A percentile compares a stretch with the other conserved stretches of the same genome.
phyloP scores from a whole-genome alignment of 2,329 filamentous ascomycete species.

The Xylaria polymorpha region DNA sequence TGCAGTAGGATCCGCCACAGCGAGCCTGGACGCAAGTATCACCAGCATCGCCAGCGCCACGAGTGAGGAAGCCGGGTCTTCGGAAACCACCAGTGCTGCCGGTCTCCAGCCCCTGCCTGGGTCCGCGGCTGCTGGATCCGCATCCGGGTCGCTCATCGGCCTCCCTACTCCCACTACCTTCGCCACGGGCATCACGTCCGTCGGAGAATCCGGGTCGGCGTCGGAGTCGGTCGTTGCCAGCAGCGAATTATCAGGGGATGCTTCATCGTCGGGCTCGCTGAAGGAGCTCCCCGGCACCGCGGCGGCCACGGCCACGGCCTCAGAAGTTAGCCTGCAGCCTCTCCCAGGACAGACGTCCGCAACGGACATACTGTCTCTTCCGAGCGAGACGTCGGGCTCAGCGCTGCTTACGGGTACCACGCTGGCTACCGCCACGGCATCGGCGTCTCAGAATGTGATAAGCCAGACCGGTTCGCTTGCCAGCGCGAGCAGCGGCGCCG shows the following conservation, averaged over 20 bases:
- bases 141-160: constrained; percentile 21
- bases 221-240: neutral
- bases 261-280: constrained; percentile 17
- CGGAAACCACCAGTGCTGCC: constrained; percentile 8
- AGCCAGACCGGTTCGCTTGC: constrained; percentile 27
- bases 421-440: neutral
- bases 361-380: constrained; percentile 16
- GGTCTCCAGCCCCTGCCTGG: constrained; percentile 31
- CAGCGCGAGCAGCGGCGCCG: constrained; percentile 17
- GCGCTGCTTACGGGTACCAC: neutral
- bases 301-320: constrained; percentile 5
- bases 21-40: neutral
- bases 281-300: constrained; percentile 16
- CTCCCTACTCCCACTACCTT: constrained; percentile 26
- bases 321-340: constrained; percentile 14
- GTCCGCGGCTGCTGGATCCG: neutral
- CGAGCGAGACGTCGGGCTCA: neutral
- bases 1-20: neutral
- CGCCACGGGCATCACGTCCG: constrained; percentile 1
- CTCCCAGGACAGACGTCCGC: constrained; percentile 6
- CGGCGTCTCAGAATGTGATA: constrained; percentile 2
- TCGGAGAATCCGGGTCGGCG: neutral
- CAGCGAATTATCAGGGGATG: neutral
- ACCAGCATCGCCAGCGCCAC: constrained; percentile 10
- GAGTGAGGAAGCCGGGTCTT: neutral